Evolutionary conservation across 2,329 filamentous ascomycete species (phyloP).

Genomic region (Diaporthe australafricana): DNA sequence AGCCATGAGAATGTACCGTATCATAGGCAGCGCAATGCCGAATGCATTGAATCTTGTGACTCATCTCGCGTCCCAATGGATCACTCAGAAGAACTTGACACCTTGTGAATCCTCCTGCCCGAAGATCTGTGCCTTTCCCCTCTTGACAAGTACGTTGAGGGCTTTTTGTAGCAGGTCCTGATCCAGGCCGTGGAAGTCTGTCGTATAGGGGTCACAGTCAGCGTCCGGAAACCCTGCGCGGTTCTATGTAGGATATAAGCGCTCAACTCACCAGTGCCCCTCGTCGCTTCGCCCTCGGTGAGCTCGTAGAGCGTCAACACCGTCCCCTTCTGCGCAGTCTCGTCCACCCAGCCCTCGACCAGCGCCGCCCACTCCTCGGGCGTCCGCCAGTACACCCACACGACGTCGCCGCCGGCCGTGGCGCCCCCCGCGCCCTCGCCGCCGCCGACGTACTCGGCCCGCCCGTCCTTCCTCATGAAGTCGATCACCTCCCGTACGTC

Average conservation of each 20-base stretch:
- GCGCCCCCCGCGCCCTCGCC: slow-evolving; percentile 44
- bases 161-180: slow-evolving; percentile 82
- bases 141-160: slow-evolving; percentile 84
- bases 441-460: slow-evolving; percentile 73
- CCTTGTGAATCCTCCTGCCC: slow-evolving; percentile 88
- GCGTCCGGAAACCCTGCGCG: not conserved
- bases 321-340: slow-evolving; percentile 86
- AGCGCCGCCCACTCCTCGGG: slow-evolving; percentile 90
- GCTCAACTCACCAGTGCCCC: slow-evolving; percentile 70
- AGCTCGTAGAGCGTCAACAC: slow-evolving; percentile 96
- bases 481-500: slow-evolving; percentile 70
- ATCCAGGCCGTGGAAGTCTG: slow-evolving; percentile 92
- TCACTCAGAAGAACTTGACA: slow-evolving; percentile 91
- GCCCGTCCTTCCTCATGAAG: slow-evolving; percentile 68
- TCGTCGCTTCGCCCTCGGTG: slow-evolving; percentile 84
- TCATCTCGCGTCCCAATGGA: not conserved
- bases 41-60: not conserved
- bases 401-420: slow-evolving; percentile 59
- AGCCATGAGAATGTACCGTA: not conserved
- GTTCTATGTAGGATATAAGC: not conserved
- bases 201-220: not conserved
- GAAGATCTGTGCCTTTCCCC: slow-evolving; percentile 93
- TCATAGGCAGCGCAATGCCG: not conserved
- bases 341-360: slow-evolving; percentile 85
- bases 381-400: slow-evolving; percentile 86